Evolutionary conservation across 805 yeast genomes (phyloP), one percentile per base, ranked within the genome.

Genomic region (Candida wancherniae): DNA sequence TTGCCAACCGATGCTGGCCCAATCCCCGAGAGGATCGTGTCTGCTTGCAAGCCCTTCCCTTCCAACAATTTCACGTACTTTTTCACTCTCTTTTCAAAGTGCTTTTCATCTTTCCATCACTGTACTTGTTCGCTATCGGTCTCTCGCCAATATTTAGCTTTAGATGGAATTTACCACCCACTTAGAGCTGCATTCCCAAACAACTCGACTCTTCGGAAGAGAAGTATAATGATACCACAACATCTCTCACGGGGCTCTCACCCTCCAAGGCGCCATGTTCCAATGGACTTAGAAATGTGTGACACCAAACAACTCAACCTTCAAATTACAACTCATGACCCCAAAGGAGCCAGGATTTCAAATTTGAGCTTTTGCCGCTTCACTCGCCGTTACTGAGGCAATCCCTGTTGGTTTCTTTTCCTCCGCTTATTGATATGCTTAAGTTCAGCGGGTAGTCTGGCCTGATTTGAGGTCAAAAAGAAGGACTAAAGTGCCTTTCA

Each of bases 91-190:
- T 58, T 58, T 58, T 57, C 63, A 58, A 56, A 56, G 63, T 58
- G 49, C 64, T 58, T 60, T 59, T 59, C 64, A 61, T 59, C 66
- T 60, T 58, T 61, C 64, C 64, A 51, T 61, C 64, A 61, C 65
- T 56, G 63, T 61, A 59, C 66, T 58, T 61, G 66, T 59, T 59
- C 63, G 63, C 63, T 61, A 61, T 59, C 66, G 64, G 66, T 59
- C 64, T 58, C 66, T 58, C 63, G 63, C 67, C 64, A 57, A 58
- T 58, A 60, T 59, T 60, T 56, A 61, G 66, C 65, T 55, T 61
- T 57, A 19, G 35, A 58, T 57, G 65, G 64, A 57, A 53, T 55
- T 46, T 50, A 53, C 59, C 57, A 51, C 58, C 56, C 55, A 40
- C 42, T 37, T 59, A 57, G 61, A 47, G 63, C 65, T 58, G 64